Base-by-base conservation (phyloP, 306 rosid species). In the Cicer chorassanicum region DNA sequence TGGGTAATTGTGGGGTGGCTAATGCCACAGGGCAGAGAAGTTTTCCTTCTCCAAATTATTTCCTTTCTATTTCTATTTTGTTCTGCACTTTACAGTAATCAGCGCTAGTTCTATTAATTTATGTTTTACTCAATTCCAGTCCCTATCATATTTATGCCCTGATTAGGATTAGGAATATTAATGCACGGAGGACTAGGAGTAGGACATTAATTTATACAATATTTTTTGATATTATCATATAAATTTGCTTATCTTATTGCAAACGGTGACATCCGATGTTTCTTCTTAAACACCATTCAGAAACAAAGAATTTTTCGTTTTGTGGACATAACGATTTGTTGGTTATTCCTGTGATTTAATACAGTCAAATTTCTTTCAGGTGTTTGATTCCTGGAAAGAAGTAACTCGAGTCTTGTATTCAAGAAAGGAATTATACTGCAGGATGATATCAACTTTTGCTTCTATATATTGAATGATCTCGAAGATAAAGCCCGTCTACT, bases 331-430 rank as follows among this genome's bases (percentile, higher is more conserved):
- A 70, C 61, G 60, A 15, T 74, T 81, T 63, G 45, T 10, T 61
- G 56, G 15, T 14, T 72, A 66, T 61, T 62, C 43, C 15, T 57
- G 57, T 54, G 68, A 57, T 50, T 77, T 85, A 80, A 78, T 82
- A 14, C 60, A 41, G 6, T 64, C 0, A 40, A 73, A 67, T 70
- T 84, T 57, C 45, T 73, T 90, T 90, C 93, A 90, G 99, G 80
- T 87, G 97, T 89, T 82, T 94, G 90, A 91, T 73, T 14, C 70
- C 39, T 46, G 9, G 9, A 76, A 44, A 11, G 18, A 76, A 54
- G 67, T 82, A 63, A 74, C 68, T 68, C 45, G 41, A 70, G 56
- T 78, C 71, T 64, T 41, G 50, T 70, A 77, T 75, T 74, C 59
- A 40, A 65, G 83, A 70, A 75, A 50, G 64, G 82, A 68, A 18